Evolutionary conservation across 129 eudicot species (phyloP), one percentile per base, ranked within the genome.

Genomic region (Ambrosia trifida): DNA sequence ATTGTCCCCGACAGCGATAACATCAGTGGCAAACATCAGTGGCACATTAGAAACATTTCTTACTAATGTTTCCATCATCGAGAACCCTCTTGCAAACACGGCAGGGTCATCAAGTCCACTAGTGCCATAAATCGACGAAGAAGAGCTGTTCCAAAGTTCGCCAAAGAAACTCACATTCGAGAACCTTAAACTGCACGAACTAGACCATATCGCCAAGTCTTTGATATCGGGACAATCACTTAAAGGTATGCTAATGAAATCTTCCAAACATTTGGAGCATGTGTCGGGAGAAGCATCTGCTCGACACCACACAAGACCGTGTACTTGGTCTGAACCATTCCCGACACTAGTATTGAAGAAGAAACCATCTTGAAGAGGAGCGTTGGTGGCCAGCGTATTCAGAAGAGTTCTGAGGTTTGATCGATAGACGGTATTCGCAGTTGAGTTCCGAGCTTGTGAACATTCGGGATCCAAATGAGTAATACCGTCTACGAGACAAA

Each of bases 271-370:
- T 3, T 72, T 30, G 0, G 67, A 49, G 64, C 82, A 72, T 51
- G 59, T 33, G 44, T 40, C 7, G 1, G 68, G 47, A 43, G 82
- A 72, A 64, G 72, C 44, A 47, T 78, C 82, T 0, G 46, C 82
- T 52, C 82, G 72, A 72, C 78, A 78, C 68, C 77, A 72, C 19
- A 30, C 68, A 2, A 78, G 50, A 20, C 82, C 82, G 46, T 54
- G 33, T 10, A 78, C 68, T 35, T 18, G 73, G 24, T 72, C 32
- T 4, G 56, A 66, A 72, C 69, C 64, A 40, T 33, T 71, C 17
- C 78, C 64, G 4, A 65, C 78, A 64, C 78, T 78, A 20, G 61
- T 20, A 30, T 56, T 64, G 46, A 50, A 47, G 46, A 50, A 47
- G 73, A 72, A 78, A 20, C 82, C 73, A 3, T 30, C 59, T 46